Evolutionary conservation across 2,329 filamentous ascomycete species (phyloP).

Genomic region (Ophiostoma populinum): DNA sequence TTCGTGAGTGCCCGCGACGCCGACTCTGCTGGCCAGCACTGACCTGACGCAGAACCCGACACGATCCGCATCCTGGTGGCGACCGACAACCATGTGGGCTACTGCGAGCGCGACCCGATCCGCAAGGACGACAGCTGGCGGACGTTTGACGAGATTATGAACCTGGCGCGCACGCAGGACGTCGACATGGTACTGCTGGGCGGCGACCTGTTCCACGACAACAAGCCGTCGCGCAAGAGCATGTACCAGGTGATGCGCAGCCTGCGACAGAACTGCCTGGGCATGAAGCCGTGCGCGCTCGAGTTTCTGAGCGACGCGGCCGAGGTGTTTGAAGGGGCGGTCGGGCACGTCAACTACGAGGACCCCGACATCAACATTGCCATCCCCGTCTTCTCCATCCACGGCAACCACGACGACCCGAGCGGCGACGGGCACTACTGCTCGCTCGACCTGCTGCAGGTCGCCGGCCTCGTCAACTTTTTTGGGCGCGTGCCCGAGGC

Average conservation of each 20-base stretch:
- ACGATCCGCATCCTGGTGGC: constrained; percentile 88
- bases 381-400: constrained; percentile 95
- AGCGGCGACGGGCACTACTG: constrained; percentile 91
- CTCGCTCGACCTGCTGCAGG: constrained; percentile 77
- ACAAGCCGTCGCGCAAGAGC: constrained; percentile 86
- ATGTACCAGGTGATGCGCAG: constrained; percentile 97
- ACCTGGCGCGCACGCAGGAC: constrained; percentile 67
- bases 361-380: constrained; percentile 94
- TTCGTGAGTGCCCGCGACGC: no score
- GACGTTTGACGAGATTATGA: constrained; percentile 91
- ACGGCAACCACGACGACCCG: constrained; percentile 95
- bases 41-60: constrained; percentile 36
- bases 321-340: constrained; percentile 76
- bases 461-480: constrained; percentile 86
- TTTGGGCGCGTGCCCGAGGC: constrained; percentile 83
- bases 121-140: constrained; percentile 97
- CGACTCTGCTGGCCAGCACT: neutral
- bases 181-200: constrained; percentile 91
- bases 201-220: constrained; percentile 94
- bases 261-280: constrained; percentile 80
- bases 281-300: constrained; percentile 87
- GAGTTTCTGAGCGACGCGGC: constrained; percentile 88
- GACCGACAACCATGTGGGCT: constrained; percentile 96
- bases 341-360: constrained; percentile 94
- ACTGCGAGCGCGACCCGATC: constrained; percentile 79